Base-by-base conservation (phyloP, 768 basidiomycete species). In the Lentinus brumalis region DNA sequence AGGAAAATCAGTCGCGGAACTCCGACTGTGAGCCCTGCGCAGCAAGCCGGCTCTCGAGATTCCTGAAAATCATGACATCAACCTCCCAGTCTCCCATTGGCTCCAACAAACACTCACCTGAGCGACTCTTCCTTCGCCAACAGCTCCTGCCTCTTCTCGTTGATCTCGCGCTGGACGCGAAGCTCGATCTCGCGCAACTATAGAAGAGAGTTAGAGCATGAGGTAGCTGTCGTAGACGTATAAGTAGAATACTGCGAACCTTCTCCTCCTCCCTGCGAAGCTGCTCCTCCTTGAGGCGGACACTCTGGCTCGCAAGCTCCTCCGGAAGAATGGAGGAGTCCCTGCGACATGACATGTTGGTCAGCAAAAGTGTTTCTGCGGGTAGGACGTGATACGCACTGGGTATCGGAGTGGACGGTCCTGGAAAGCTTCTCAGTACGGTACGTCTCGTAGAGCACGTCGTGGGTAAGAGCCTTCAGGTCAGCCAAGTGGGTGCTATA, bases 241-340 rank as follows among this genome's bases (percentile, higher is more conserved):
- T 14, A 60, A 52, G 18, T 6, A 12, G 8, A 32, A 62, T 18
- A 4, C 29, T 50, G 56, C 59, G 59, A 74, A 91, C 89, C 82
- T 96, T 96, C 81, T 97, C 94, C 79, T 97, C 95, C 74, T 99
- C 97, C 61, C 92, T 81, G 68, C 96, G 89, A 60, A 99, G 88
- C 74, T 98, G 97, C 74, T 99, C 97, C 78, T 98, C 97, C 80
- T 98, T 98, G 79, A 98, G 88, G 58, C 96, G 91, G 49, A 98
- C 95, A 62, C 90, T 93, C 77, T 98, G 97, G 55, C 88, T 94
- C 16, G 97, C 97, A 67, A 99, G 86, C 71, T 98, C 97, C 75
- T 98, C 96, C 1, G 97, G 96, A 18, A 93, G 83, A 67, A 98
- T 92, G 14, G 94, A 95, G 49, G 91, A 88, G 66, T 95, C 92